Base-by-base conservation (phyloP, 495 filamentous ascomycete genomes). In the Schizothecium vesticola region DNA sequence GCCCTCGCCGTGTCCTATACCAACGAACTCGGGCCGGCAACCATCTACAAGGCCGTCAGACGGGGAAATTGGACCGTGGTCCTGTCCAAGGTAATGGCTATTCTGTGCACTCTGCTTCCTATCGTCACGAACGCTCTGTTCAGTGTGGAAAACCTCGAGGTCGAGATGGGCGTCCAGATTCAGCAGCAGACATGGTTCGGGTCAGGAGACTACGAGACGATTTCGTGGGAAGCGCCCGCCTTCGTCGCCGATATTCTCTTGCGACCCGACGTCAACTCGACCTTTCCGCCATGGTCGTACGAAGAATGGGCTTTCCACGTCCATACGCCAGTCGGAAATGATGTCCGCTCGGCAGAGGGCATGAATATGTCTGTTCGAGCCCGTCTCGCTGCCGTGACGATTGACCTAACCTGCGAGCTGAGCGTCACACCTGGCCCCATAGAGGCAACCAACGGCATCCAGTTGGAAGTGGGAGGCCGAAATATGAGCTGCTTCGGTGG, bases 61-160 rank as follows among this genome's bases (percentile, higher is more conserved):
- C 62, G 29, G 22, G 16, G 33, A 12, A 25, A 64, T 19, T 23
- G 9, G 36, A 6, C 31, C 9, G 62, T 64, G 62, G 23, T 64
- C n/a, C 16, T 56, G 10, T 55, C 62, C 9, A 64, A 64, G 23
- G 11, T 25, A 10, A 64, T 64, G 36, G 36, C 62, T 26, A 64
- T 56, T 22, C 31, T 64, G 4, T 55, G 36, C 19, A 56, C 33
- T 21, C 31, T 56, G 12, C 62, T 64, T 22, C 62, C 62, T 13
- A 64, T 64, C 62, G 28, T 64, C 33, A 64, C 36, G 24, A 64
- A 64, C 21, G 62, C 62, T n/a, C n/a, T 64, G 1, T 64, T 64
- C 36, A 56, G 36, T 25, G 36, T 64, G 12, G 62, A 64, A 21
- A 55, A 64, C 10, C 62, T 64, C 36, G 62, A 56, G 33, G 21